These are phyloP conservation scores for Solanum gandarillasii DNA, from an alignment of 257 asterid genomes.

Conservation along the genomic window DNA sequence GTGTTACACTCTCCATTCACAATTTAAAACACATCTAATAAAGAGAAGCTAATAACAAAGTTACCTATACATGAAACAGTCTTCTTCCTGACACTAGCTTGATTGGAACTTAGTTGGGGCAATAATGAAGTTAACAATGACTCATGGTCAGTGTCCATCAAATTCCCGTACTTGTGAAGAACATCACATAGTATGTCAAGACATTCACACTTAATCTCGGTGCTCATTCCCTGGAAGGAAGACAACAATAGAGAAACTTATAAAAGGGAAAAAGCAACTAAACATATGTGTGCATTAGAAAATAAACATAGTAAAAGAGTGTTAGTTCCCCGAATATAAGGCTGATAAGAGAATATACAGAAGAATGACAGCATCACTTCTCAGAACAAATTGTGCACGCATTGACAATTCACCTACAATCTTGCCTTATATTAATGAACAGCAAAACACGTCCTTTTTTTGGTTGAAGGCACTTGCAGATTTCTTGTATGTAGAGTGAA, in stretches of 20 bases:
- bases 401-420: background rate
- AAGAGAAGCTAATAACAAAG: background rate
- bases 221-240: slow-evolving; percentile 53
- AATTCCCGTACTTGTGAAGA: slow-evolving; percentile 93
- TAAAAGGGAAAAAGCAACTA: background rate
- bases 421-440: background rate
- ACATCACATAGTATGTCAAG: slow-evolving; percentile 91
- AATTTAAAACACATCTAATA: background rate
- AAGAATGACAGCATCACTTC: background rate
- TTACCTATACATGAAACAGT: slow-evolving; percentile 92
- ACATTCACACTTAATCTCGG: slow-evolving; percentile 95
- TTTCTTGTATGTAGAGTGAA: background rate
- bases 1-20: background rate
- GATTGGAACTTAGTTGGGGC: slow-evolving; percentile 82
- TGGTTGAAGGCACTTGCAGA: background rate
- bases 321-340: background rate
- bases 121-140: slow-evolving; percentile 57
- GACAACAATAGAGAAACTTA: background rate
- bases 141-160: slow-evolving; percentile 82
- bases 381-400: background rate
- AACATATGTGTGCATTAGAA: background rate
- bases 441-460: background rate
- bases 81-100: slow-evolving; percentile 95
- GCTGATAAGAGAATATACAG: background rate
- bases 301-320: background rate